Percentiles rank a stretch among this genome's conserved stretches.
These are phyloP conservation scores for Melampsora larici-populina DNA, from an alignment of 1,284 basidiomycete species.

Conservation along the genomic window DNA sequence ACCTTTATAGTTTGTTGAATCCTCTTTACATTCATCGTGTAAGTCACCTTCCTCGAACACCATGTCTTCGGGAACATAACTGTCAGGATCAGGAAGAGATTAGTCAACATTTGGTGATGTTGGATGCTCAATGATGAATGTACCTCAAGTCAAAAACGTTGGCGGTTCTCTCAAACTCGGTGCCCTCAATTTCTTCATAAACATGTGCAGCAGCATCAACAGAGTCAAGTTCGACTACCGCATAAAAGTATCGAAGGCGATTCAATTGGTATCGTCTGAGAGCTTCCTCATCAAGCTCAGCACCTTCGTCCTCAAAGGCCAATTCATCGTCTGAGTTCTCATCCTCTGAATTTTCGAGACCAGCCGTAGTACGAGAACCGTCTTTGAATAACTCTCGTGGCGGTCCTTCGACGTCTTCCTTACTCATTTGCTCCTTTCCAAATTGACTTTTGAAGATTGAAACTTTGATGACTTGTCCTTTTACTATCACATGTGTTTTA, in stretches of 20 bases:
- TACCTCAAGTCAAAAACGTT: slow-evolving; percentile 81
- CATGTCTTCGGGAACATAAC: slow-evolving; percentile 91
- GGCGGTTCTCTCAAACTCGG: slow-evolving; percentile 93
- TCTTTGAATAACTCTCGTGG: slow-evolving; percentile 75
- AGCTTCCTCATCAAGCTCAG: slow-evolving; percentile 70
- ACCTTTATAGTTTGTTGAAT: slow-evolving; percentile 66
- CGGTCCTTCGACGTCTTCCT: slow-evolving; percentile 85
- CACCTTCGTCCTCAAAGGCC: slow-evolving; percentile 52
- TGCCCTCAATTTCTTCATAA: slow-evolving; percentile 82
- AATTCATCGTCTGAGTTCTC: slow-evolving; percentile 57
- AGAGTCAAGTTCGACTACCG: slow-evolving; percentile 84
- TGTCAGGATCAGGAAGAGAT: slow-evolving; percentile 50
- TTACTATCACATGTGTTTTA: slow-evolving; percentile 46
- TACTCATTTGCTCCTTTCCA: slow-evolving; percentile 79
- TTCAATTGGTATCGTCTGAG: slow-evolving; percentile 90
- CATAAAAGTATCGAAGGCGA: slow-evolving; percentile 91
- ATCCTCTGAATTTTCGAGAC: slow-evolving; percentile 48
- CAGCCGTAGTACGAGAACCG: slow-evolving; percentile 50
- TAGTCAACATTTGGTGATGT: slow-evolving; percentile 13
- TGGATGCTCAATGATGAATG: slow-evolving; percentile 36
- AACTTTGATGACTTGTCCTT: slow-evolving; percentile 69
- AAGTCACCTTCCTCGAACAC: slow-evolving; percentile 75
- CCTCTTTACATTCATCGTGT: slow-evolving; percentile 62
- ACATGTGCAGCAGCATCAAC: slow-evolving; percentile 74
- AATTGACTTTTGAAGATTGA: slow-evolving; percentile 90